Conservation (phyloP, 208 protist species). For the Acanthamoeba triangularis region DNA sequence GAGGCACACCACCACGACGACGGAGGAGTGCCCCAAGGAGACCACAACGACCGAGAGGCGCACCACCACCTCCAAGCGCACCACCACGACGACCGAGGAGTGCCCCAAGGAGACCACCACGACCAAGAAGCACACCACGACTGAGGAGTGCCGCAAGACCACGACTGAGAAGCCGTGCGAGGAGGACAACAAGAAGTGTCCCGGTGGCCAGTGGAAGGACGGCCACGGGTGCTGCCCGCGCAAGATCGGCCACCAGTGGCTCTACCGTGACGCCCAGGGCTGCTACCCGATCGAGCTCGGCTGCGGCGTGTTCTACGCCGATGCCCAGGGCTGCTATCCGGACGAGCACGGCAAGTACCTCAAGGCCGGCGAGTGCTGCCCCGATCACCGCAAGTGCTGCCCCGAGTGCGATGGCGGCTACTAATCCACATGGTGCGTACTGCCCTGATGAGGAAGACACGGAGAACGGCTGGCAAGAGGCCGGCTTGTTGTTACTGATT, state of each 20-base stretch:
- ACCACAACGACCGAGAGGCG: too few relatives aligned
- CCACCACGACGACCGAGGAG: too few relatives aligned
- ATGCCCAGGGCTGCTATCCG: neutral
- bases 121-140: neutral
- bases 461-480: too few relatives aligned
- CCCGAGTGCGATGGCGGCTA: neutral
- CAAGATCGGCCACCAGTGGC: neutral
- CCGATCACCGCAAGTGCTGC: neutral
- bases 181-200: neutral
- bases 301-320: neutral
- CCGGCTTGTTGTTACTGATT: too few relatives aligned
- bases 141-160: neutral
- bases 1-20: neutral
- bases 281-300: neutral
- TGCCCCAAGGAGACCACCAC: too few relatives aligned
- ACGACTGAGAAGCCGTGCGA: neutral
- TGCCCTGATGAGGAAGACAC: too few relatives aligned
- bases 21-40: neutral
- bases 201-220: neutral
- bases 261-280: neutral
- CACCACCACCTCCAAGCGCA: too few relatives aligned
- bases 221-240: neutral
- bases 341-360: neutral
- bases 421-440: too few relatives aligned
- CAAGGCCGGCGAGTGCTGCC: constrained; percentile 6